Base-by-base conservation (phyloP, 2,329 filamentous ascomycete species). In the Cadophora sp. region DNA sequence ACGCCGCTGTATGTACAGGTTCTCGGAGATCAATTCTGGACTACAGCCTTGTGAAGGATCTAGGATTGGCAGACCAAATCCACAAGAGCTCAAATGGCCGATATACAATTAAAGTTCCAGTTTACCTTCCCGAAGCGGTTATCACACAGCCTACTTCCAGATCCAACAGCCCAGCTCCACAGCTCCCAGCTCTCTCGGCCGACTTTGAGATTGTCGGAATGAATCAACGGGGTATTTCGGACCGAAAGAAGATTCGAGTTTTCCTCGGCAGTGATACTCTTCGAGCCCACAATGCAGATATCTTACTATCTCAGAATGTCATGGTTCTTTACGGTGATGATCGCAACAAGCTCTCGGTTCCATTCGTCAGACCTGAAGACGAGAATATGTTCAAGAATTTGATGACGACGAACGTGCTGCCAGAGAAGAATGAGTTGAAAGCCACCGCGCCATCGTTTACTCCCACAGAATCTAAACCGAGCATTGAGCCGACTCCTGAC, bases 121-220 rank as follows among this genome's bases (percentile, higher is more conserved):
- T 98, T 7, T 97, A 95, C 79, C 88, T 99, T 64, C 93, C 95
- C 0, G 96, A 98, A 80, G 96, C 95, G 27, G 91, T 95, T 50
- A 89, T 97, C 9, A 88, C 90, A 31, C 91, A 93, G 65, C 85
- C 91, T 6, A 92, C 90, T 29, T 91, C 91, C 55, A 89, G 92
- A 59, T 90, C 92, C 5, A 85, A 81, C 69, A 94, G 91, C 74
- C 92, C 93, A 24, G 87, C 86, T 1, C 91, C 91, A 11, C 92
- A 94, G 73, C 88, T 98, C 24, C 95, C 96, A 5, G 91, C 89
- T n/a, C 83, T 98, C 71, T 89, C 87, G 0, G 89, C 94, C 34
- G 87, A 89, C 2, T 98, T 98, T 73, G 89, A 92, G 68, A 87
- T 99, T 37, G 82, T 85, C 16, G 88, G 90, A 5, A 76, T 83